Evolutionary conservation across 2,329 filamentous ascomycete species (phyloP).

Genomic region (Colletotrichum sp.): DNA sequence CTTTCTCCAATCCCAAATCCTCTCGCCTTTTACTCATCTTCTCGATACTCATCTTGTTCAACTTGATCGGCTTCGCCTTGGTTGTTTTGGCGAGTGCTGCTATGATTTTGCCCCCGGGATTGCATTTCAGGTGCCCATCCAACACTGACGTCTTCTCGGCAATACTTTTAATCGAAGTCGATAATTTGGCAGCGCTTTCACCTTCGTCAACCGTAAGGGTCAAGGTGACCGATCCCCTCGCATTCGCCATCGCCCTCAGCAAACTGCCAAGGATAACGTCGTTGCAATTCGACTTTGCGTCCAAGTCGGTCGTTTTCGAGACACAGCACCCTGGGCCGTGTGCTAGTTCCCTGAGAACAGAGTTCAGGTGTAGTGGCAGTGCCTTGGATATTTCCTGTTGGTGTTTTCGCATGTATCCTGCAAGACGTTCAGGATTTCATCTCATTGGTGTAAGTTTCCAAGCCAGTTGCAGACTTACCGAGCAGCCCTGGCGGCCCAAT

Average conservation of each 20-base stretch:
- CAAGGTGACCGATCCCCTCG: background rate
- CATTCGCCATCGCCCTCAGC: background rate
- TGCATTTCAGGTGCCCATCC: background rate
- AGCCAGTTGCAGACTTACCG: background rate
- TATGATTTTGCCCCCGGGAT: background rate
- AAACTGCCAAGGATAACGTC: background rate
- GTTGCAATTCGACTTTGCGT: background rate
- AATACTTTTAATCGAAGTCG: background rate
- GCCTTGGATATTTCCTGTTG: background rate
- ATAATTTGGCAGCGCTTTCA: background rate
- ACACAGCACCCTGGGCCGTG: background rate
- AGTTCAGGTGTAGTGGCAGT: background rate
- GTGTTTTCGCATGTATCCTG: background rate
- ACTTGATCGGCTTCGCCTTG: rapidly evolving
- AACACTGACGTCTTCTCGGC: background rate
- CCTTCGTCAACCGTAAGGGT: background rate
- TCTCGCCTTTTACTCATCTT: background rate
- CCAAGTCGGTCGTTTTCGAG: background rate
- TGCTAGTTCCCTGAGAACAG: background rate
- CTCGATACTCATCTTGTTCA: background rate
- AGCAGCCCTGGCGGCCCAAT: background rate
- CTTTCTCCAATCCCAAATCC: background rate
- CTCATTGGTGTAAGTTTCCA: no score
- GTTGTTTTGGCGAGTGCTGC: rapidly evolving
- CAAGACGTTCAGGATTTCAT: rapidly evolving